Percentiles rank a stretch among this genome's conserved stretches.
Evolutionary conservation across 2,329 filamentous ascomycete genomes (phyloP).

Genomic region (Didymellaceae sp.): DNA sequence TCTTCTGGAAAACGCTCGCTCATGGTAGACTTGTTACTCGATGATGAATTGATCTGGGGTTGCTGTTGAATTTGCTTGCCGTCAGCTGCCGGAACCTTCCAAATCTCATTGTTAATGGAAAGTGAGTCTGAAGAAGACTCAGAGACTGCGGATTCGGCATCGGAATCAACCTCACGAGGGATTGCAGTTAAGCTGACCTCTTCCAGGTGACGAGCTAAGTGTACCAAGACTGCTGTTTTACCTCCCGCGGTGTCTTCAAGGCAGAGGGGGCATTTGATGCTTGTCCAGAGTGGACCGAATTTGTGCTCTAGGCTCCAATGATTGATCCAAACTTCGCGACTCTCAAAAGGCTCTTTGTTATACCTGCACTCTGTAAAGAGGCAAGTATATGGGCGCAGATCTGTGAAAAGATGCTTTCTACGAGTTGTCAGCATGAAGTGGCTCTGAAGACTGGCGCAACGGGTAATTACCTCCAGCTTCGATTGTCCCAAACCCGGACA

Average conservation of each 20-base stretch:
- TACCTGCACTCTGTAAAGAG: constrained; percentile 23
- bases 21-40: too few relatives aligned
- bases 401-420: constrained; percentile 33
- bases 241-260: constrained; percentile 21
- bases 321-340: constrained; percentile 21
- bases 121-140: not conserved
- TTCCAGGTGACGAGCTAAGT: constrained; percentile 35
- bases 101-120: too few relatives aligned
- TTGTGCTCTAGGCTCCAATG: constrained; percentile 29
- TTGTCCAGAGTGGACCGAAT: constrained; percentile 23
- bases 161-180: constrained; percentile 25
- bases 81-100: too few relatives aligned
- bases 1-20: too few relatives aligned
- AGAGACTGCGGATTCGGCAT: constrained; percentile 18
- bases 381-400: constrained; percentile 32
- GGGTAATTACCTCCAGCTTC: not conserved
- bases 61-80: too few relatives aligned
- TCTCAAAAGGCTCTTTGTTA: constrained; percentile 18
- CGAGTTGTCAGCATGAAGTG: not conserved
- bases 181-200: constrained; percentile 30
- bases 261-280: constrained; percentile 27
- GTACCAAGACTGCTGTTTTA: constrained; percentile 20
- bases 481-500: constrained; percentile 2
- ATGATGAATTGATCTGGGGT: too few relatives aligned
- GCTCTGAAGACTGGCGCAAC: not conserved